phyloP scores from a whole-genome alignment of 495 filamentous ascomycete species.

The Friedmanniomyces endolithicus region DNA sequence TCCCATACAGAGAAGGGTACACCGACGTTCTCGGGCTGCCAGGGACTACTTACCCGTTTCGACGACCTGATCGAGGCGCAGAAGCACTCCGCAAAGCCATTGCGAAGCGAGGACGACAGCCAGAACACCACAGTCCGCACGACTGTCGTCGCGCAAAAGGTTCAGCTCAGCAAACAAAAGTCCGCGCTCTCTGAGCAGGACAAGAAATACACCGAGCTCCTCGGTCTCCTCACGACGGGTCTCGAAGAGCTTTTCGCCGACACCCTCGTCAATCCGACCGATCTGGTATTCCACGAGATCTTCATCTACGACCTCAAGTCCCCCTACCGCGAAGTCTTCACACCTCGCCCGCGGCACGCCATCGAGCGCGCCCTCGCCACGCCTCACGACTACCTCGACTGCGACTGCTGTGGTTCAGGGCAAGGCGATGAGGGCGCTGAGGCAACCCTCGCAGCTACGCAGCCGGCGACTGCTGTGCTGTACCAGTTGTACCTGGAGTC shows the following conservation, averaged over 20 bases:
- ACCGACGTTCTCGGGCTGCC: background rate
- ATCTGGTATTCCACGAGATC: constrained; percentile 62
- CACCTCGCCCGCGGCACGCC: constrained; percentile 62
- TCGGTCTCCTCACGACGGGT: constrained; percentile 49
- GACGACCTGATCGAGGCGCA: constrained; percentile 33
- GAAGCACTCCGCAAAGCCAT: constrained; percentile 28
- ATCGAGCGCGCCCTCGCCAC: constrained; percentile 68
- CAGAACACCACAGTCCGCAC: constrained; percentile 62
- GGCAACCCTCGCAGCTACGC: constrained; percentile 41
- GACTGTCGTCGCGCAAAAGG: constrained; percentile 76
- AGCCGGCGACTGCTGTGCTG: constrained; percentile 68
- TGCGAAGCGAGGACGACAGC: constrained; percentile 65
- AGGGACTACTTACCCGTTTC: constrained; percentile 19
- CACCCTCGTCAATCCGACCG: constrained; percentile 44
- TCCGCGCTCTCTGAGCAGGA: constrained; percentile 62
- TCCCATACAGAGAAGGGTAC: background rate
- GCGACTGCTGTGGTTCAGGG: constrained; percentile 47
- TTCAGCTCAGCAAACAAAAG: constrained; percentile 72
- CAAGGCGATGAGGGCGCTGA: constrained; percentile 22
- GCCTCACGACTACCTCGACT: constrained; percentile 79
- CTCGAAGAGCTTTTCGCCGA: constrained; percentile 43
- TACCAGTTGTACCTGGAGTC: constrained; percentile 90
- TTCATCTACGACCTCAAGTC: constrained; percentile 73
- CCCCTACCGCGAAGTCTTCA: constrained; percentile 71
- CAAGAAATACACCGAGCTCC: constrained; percentile 58